Evolutionary conservation across 495 filamentous ascomycete genomes (phyloP), one percentile per base, ranked within the genome.

Genomic region (Mytilinidion resinicola): DNA sequence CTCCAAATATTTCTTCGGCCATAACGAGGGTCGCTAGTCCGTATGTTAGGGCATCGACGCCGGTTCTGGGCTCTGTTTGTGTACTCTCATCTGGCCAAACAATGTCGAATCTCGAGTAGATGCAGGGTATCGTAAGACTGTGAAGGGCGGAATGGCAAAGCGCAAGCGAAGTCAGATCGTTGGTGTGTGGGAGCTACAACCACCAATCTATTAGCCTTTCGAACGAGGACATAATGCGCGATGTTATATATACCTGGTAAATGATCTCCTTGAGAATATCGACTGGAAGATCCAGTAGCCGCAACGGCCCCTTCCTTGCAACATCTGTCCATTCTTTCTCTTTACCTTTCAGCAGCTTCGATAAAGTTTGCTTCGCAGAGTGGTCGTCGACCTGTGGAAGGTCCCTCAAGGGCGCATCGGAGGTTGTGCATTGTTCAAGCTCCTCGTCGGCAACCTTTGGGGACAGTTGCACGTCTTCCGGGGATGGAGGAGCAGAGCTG

Each of bases 81-180:
- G 79, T 74, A 44, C 80, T 74, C 6, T 79, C 81, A 62, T 95
- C 89, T 0, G 91, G 92, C 91, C 91, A 97, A 39, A 93, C 86
- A 59, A 96, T 96, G 68, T 96, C 89, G 69, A 97, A 96, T 25
- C 89, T 83, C 1, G 88, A 87, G 70, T 97, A 97, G 66, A 97
- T 95, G 53, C 86, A 82, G 9, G 90, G 90, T 14, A 91, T 86
- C 0, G 88, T 83, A 43, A 97, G 77, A 41, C 76, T 74, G 73
- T 96, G 88, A 12, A 97, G 80, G n/a, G 85, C 81, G 15, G 89
- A 91, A 72, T 90, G 89, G 35, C 89, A 89, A 48, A 90, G 75
- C 7, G 91, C 89, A 33, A 96, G 75, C 12, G 89, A 85, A 0
- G 88, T 89, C 51, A 96, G 78, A 67, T 96, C 91, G 67, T 90